phyloP scores from a whole-genome alignment of 805 yeast genomes.

The Saturnispora mendoncae region DNA sequence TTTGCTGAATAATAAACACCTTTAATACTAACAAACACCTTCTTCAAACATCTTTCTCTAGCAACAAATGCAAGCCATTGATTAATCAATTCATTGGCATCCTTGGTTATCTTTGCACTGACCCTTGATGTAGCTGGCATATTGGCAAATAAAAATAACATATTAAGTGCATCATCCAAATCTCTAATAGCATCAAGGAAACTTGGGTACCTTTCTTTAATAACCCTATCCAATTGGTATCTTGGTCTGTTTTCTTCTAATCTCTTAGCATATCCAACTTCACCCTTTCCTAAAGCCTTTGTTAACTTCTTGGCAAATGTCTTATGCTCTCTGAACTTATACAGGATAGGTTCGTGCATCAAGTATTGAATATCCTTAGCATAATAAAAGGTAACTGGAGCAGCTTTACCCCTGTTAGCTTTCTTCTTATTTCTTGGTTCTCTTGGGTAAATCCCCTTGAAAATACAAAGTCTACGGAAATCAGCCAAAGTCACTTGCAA shows the following conservation, averaged over 20 bases:
- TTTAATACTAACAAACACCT: conserved; percentile 92
- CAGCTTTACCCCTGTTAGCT: conserved; percentile 97
- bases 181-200: conserved; percentile 89
- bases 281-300: conserved; percentile 86
- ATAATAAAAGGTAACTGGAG: conserved; percentile 90
- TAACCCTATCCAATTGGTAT: conserved; percentile 80
- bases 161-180: conserved; percentile 88
- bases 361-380: conserved; percentile 90
- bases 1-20: conserved; percentile 93
- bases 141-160: conserved; percentile 87
- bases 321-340: conserved; percentile 91
- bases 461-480: conserved; percentile 92
- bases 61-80: conserved; percentile 96
- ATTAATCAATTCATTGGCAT: conserved; percentile 78
- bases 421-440: conserved; percentile 93
- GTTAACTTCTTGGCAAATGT: conserved; percentile 86
- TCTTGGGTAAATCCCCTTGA: conserved; percentile 96
- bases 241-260: conserved; percentile 74
- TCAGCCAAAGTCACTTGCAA: conserved; percentile 92
- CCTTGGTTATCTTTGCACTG: conserved; percentile 70
- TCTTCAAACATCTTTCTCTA: conserved; percentile 68
- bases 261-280: conserved; percentile 77
- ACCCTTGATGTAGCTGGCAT: conserved; percentile 90
- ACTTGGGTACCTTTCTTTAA: conserved; percentile 93
- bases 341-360: conserved; percentile 88